Base-by-base conservation (phyloP, 805 yeast genomes). In the Blastobotrys peoriensis region DNA sequence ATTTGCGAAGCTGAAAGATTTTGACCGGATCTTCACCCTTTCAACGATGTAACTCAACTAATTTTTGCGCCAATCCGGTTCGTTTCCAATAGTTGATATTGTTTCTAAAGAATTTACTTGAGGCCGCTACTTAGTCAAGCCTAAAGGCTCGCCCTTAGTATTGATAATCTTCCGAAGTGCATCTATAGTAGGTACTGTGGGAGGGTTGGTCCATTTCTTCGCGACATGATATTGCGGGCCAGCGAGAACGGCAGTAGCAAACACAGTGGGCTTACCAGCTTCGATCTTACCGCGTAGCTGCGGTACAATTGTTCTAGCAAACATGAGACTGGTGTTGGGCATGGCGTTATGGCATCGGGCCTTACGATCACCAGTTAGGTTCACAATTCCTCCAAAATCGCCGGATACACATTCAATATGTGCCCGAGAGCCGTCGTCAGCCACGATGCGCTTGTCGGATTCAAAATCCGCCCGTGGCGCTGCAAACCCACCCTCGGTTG, bases 401-500 rank as follows among this genome's bases (percentile, higher is more conserved):
- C n/a, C n/a, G n/a, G n/a, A n/a, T n/a, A n/a, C n/a, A n/a, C n/a
- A n/a, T n/a, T n/a, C n/a, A n/a, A n/a, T n/a, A n/a, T n/a, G n/a
- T n/a, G n/a, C n/a, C n/a, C n/a, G n/a, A n/a, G n/a, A n/a, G n/a
- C n/a, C n/a, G 13, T 41, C 46, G 6, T 22, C 17, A 38, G 41
- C 41, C 10, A 37, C 28, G n/a, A 38, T 43, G 22, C 40, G 40
- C 9, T 44, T 16, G 13, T 22, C 13, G 34, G 15, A 16, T 9
- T 9, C 38, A 34, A 44, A 15, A 2, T 35, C 35, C 38, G 20
- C 36, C 19, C 43, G 41, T 13, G 36, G 21, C 17, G 41, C 43
- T 4, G 48, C 45, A 43, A 51, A 53, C 2, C 55, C 57, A 3
- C 54, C 54, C 33, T 53, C 55, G 6, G 42, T 30, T 10, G 50